Base-by-base conservation (phyloP, 108 stramenopile genomes). In the Nitzschia putrida region DNA sequence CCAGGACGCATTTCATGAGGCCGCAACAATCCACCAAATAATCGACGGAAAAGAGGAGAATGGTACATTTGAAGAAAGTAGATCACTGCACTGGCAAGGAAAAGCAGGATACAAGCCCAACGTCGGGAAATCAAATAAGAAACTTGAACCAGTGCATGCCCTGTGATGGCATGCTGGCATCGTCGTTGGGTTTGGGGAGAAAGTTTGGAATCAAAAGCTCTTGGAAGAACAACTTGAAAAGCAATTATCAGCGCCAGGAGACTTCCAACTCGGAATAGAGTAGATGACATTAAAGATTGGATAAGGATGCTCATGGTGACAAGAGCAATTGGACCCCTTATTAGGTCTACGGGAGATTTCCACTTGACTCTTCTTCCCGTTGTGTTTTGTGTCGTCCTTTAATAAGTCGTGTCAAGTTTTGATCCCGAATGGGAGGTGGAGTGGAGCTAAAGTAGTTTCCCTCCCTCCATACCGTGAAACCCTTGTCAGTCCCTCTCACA, bases 131-230 rank as follows among this genome's bases (percentile, higher is more conserved):
- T 14, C 2, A 83, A 18, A 63, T 81, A 81, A 25, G 81, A 83
- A 6, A 79, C 53, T 42, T 65, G 76, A 16, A 86, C 79, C 57
- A 86, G 39, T 4, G 61, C 53, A 45, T 86, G 85, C 3, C 85
- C 85, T 24, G 85, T 83, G 20, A 83, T 38, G 18, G 80, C 80
- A 76, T 86, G 85, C 50, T 86, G 85, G 37, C 57, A 63, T 0
- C 82, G 82, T 22, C 85, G 82, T 57, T 73, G 74, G 16, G 66
- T 68, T 80, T 83, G 82, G 3, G 29, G 29, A 1, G 29, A 34
- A 4, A 34, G 29, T 37, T 61, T 74, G 16, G 60, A 43, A 10
- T 72, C 8, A 8, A 60, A 55, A 0, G 70, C 45, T 8, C 50
- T 56, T 11, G 72, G 69, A 16, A 74, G 57, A 22, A 73, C 23